Conservation (phyloP, 306 rosid genomes). For the cucumber (Cucumis sativus) region DNA sequence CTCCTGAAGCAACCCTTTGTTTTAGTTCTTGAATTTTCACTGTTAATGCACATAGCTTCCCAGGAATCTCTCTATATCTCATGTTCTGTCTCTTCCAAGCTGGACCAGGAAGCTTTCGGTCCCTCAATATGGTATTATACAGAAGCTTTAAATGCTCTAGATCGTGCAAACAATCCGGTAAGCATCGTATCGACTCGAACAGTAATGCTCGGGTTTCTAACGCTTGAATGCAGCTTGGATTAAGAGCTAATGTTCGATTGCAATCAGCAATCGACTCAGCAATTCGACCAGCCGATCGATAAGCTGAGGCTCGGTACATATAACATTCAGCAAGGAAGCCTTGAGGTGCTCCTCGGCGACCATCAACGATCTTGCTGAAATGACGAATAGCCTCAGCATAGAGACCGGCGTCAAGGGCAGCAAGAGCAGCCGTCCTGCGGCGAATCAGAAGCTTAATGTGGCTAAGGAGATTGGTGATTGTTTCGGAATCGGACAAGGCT, state of each 20-base stretch:
- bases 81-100: constrained; percentile 82
- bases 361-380: constrained; percentile 77
- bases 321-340: constrained; percentile 86
- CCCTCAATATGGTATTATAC: constrained; percentile 73
- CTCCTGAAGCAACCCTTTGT: constrained; percentile 58
- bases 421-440: constrained; percentile 72
- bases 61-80: constrained; percentile 73
- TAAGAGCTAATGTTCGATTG: constrained; percentile 66
- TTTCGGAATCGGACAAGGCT: constrained; percentile 39
- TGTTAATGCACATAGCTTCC: constrained; percentile 56
- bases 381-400: constrained; percentile 89
- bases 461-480: constrained; percentile 44
- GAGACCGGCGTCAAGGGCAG: constrained; percentile 76
- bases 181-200: constrained; percentile 60
- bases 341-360: constrained; percentile 85
- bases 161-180: constrained; percentile 82
- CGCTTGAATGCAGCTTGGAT: constrained; percentile 74
- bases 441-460: constrained; percentile 79
- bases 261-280: constrained; percentile 89
- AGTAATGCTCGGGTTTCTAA: constrained; percentile 76
- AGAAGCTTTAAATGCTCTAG: constrained; percentile 77
- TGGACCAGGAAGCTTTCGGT: constrained; percentile 78
- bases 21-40: constrained; percentile 56
- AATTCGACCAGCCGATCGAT: constrained; percentile 51
- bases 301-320: constrained; percentile 64